Percentiles rank a stretch among this genome's conserved stretches.
Conservation (phyloP, 768 basidiomycete species). For the Rhizopogon salebrosus region DNA sequence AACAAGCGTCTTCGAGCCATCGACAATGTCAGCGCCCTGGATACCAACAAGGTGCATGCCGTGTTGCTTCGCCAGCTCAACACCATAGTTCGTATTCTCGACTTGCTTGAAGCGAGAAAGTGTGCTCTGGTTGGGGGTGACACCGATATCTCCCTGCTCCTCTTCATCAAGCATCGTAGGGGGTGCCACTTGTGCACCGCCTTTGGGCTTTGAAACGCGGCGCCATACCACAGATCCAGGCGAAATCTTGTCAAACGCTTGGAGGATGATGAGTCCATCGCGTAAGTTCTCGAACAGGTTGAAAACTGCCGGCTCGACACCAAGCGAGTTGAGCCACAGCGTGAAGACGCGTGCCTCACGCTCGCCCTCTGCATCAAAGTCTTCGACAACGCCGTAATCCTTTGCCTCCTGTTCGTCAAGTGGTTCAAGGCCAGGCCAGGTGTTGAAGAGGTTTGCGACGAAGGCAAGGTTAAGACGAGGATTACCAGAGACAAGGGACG, state of each 20-base stretch:
- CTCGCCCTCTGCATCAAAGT: conserved; percentile 99
- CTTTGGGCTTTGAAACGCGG: conserved; percentile 89
- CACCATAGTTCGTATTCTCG: conserved; percentile 95
- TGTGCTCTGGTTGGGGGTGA: conserved; percentile 77
- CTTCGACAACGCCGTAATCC: conserved; percentile 84
- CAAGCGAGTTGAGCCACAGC: conserved; percentile 95
- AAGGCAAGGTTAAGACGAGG: conserved; percentile 97
- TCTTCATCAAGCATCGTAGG: conserved; percentile 35
- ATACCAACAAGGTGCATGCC: conserved; percentile 96
- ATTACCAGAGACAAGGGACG: conserved; percentile 89
- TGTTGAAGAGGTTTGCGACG: conserved; percentile 99
- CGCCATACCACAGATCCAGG: conserved; percentile 94
- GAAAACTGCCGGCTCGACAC: conserved; percentile 94
- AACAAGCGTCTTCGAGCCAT: conserved; percentile 87
- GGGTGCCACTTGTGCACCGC: conserved; percentile 36
- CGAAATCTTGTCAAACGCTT: conserved; percentile 94
- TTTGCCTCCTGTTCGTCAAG: conserved; percentile 93
- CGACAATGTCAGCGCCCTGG: conserved; percentile 96
- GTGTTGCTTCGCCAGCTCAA: conserved; percentile 90
- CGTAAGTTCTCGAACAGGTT: conserved; percentile 95
- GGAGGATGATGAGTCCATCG: conserved; percentile 86
- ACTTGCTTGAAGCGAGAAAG: conserved; percentile 96
- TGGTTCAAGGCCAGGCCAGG: conserved; percentile 89
- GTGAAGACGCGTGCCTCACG: conserved; percentile 97
- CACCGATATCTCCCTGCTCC: conserved; percentile 76